phyloP scores from a whole-genome alignment of 139 green algal species.

The Marvania coccoides region DNA sequence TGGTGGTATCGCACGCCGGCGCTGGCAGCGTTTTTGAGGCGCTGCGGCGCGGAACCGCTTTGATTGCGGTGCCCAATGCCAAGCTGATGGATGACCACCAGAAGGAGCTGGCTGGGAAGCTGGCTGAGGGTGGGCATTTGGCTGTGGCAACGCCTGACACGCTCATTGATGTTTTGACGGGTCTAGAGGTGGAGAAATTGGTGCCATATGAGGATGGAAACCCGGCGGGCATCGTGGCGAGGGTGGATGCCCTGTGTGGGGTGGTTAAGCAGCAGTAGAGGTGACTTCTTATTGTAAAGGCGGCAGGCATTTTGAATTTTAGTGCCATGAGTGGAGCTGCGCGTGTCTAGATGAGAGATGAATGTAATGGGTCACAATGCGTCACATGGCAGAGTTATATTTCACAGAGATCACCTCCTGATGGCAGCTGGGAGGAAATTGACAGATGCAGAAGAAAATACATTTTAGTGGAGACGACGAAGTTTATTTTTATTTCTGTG shows the following conservation, averaged over 20 bases:
- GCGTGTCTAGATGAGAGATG: too few species aligned
- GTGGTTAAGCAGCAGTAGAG: not conserved
- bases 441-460: too few species aligned
- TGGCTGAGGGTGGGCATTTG: conserved; percentile 44
- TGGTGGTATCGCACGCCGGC: conserved; percentile 79
- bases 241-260: conserved; percentile 32
- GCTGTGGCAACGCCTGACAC: conserved; percentile 30
- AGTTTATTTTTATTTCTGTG: too few species aligned
- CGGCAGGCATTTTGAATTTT: too few species aligned
- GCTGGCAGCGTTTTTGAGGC: conserved; percentile 80
- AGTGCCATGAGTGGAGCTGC: too few species aligned
- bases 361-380: not conserved
- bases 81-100: conserved; percentile 86
- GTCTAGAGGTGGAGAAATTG: conserved; percentile 24
- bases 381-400: too few species aligned
- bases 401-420: not conserved
- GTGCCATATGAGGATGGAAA: conserved; percentile 35
- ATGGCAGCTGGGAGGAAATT: too few species aligned
- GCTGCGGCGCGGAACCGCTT: conserved; percentile 37
- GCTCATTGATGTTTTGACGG: conserved; percentile 31
- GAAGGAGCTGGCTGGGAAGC: conserved; percentile 53
- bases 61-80: conserved; percentile 77
- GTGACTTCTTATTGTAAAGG: not conserved
- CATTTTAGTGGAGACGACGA: not conserved
- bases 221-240: conserved; percentile 32